Percentiles rank a stretch among this genome's conserved stretches.
Conservation (phyloP, 768 basidiomycete genomes). For the Cystofilobasidium ferigula region DNA sequence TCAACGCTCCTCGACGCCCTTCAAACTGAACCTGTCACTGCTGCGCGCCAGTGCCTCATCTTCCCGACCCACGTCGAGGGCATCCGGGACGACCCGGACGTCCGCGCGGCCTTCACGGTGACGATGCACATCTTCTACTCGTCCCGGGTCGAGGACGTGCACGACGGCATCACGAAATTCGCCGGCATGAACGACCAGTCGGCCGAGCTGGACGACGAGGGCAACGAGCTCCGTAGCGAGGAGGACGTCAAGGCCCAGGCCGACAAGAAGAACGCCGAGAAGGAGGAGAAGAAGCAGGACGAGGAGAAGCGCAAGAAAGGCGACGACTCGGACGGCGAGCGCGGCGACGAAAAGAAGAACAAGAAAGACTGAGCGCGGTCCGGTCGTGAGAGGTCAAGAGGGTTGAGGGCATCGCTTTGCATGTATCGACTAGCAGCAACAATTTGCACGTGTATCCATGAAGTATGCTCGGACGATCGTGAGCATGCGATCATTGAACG, state of each 20-base stretch:
- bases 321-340: slow-evolving; percentile 5
- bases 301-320: slow-evolving; percentile 10
- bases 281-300: slow-evolving; percentile 5
- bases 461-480: no score
- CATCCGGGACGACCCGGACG: background rate
- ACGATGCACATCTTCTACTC: slow-evolving; percentile 8
- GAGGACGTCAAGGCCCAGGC: background rate
- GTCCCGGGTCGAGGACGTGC: slow-evolving; percentile 3
- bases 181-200: slow-evolving; percentile 3
- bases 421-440: no score
- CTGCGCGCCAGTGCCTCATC: background rate
- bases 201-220: slow-evolving; percentile 6
- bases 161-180: slow-evolving; percentile 1
- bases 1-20: no score
- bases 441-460: no score
- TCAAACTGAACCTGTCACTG: background rate
- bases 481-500: no score
- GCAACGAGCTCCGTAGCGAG: slow-evolving; percentile 4
- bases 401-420: no score
- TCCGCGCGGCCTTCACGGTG: background rate
- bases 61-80: slow-evolving; percentile 7
- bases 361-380: background rate
- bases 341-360: background rate
- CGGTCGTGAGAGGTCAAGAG: no score
- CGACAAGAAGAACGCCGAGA: background rate